phyloP scores from a whole-genome alignment of 2,329 filamentous ascomycete genomes.

The Pseudogymnoascus sp. region DNA sequence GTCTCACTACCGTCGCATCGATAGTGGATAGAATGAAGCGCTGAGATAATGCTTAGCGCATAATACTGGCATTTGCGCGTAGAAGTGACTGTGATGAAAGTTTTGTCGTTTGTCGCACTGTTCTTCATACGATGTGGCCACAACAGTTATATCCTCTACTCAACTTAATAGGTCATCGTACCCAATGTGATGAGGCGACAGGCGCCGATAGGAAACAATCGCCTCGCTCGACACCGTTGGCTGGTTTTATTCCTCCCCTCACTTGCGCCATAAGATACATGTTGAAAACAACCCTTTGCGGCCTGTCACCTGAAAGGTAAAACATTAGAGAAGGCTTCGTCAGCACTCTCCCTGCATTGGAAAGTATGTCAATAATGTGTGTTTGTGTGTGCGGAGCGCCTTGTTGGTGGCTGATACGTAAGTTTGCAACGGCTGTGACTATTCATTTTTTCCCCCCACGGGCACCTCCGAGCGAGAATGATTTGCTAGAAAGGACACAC shows the following conservation, averaged over 20 bases:
- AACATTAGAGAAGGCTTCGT: not conserved
- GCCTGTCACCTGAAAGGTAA: not conserved
- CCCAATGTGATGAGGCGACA: not conserved
- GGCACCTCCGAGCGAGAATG: not conserved
- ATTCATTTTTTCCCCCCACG: not conserved
- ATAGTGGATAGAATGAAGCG: not conserved
- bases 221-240: not conserved
- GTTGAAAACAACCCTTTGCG: not conserved
- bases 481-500: not conserved
- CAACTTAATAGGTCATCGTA: not conserved
- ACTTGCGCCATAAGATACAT: not conserved
- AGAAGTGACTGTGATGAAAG: not conserved
- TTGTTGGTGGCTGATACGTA: not conserved
- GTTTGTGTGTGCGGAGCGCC: not conserved
- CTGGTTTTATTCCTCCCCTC: not conserved
- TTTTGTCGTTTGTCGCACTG: not conserved
- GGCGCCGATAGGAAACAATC: not conserved
- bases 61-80: not conserved
- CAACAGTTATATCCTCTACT: not conserved
- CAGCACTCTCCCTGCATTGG: not conserved
- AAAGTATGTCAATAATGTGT: not conserved
- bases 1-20: not conserved
- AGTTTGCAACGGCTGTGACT: not conserved
- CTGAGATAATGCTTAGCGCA: not conserved
- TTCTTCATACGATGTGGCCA: not conserved